Evolutionary conservation across 2,329 filamentous ascomycete species (phyloP), one percentile per base, ranked within the genome.

Genomic region (Aspergillus hortae): DNA sequence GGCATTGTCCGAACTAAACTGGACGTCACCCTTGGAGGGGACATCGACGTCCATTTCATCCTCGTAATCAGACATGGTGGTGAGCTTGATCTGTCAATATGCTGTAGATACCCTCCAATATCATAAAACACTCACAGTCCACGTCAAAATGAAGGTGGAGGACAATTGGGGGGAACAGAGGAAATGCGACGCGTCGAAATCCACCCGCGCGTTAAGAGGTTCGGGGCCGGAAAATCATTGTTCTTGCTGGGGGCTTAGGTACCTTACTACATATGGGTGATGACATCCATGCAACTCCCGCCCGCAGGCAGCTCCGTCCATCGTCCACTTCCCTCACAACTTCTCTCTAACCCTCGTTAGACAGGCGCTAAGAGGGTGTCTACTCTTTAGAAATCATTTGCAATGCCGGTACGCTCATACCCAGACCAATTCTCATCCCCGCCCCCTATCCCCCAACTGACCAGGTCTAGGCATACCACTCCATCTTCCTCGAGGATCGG

Each of bases 401-500:
- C 63, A 48, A 79, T 79, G 77, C 77, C 77, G 57, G 76, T 79
- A 70, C 52, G 75, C 23, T 10, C 1, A 4, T 35, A 46, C 6
- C 41, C 6, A 43, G 25, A 36, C 2, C 10, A 14, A n/a, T 30
- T 4, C 10, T 6, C 15, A 11, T 25, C 40, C 40, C 14, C 19
- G 23, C 40, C 40, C n/a, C 15, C 19, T 15, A 19, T 23, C 44
- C 27, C 44, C 44, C 48, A 46, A 49, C 48, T 56, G 53, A 59
- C 53, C 17, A 19, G 17, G 41, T 51, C 49, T 63, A 95, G 90
- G 92, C 92, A 76, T 97, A 96, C 82, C 95, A 97, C 82, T 95
- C 90, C 73, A 89, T 96, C 81, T 96, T 96, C 85, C 84, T 86
- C 73, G 77, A 92, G 84, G 83, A 90, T 82, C 79, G 87, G 59